phyloP scores from a whole-genome alignment of 1,284 basidiomycete genomes.

The Pascua sp. region DNA sequence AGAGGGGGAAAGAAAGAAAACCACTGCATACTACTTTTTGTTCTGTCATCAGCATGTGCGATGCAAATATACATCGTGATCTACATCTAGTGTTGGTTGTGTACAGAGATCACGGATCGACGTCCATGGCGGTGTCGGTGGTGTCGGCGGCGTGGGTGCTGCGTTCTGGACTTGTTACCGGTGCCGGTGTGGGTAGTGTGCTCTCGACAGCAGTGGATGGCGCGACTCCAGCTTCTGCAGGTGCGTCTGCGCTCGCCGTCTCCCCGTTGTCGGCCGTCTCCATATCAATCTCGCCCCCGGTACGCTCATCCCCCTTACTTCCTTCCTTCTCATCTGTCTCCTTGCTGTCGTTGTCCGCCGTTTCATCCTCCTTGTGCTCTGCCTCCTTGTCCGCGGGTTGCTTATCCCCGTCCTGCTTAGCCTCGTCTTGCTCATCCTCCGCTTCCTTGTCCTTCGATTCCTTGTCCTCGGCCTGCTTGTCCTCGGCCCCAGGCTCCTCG shows the following conservation, averaged over 20 bases:
- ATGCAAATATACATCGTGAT: conserved; percentile 6
- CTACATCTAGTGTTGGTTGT: not conserved
- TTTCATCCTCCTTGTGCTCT: not conserved
- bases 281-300: conserved; percentile 60
- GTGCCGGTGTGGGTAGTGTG: no score
- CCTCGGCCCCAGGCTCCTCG: not conserved
- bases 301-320: not conserved
- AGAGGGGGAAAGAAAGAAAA: not conserved
- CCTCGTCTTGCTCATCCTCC: not conserved
- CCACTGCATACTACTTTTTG: conserved; percentile 1
- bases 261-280: conserved; percentile 31
- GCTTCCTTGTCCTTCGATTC: not conserved
- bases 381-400: not conserved
- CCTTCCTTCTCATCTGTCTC: not conserved
- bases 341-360: not conserved
- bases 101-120: conserved; percentile 1
- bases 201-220: no score
- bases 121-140: conserved; percentile 6
- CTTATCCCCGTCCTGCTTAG: not conserved
- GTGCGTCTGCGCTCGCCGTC: not conserved
- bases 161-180: not conserved
- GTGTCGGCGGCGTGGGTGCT: not conserved
- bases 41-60: conserved; percentile 1
- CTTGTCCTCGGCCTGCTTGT: not conserved
- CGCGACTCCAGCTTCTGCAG: not conserved